Evolutionary conservation across 495 filamentous ascomycete species (phyloP).

Genomic region (Talaromyces borbonicus): DNA sequence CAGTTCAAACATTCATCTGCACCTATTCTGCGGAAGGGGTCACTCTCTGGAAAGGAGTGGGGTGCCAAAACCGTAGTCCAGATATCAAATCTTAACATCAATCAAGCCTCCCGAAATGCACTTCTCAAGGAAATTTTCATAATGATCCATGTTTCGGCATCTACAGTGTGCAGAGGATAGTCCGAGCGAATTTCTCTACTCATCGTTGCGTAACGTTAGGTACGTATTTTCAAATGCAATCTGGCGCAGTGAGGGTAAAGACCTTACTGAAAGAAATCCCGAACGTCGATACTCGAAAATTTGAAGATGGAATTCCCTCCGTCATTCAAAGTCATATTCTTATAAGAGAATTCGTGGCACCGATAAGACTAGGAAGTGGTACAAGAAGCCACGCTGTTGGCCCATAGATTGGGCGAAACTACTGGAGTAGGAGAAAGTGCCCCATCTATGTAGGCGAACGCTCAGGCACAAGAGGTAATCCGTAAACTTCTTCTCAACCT

Average conservation of each 20-base stretch:
- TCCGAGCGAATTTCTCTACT: neutral
- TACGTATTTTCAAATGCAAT: neutral
- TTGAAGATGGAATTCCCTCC: neutral
- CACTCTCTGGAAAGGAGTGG: neutral
- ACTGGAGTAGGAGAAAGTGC: no score
- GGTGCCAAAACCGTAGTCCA: neutral
- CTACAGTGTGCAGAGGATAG: neutral
- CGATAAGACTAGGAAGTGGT: no score
- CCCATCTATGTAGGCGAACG: no score
- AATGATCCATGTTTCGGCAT: neutral
- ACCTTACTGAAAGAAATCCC: neutral
- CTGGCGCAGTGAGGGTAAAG: neutral
- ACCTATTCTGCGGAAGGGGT: neutral
- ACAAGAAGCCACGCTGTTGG: no score
- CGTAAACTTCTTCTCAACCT: no score
- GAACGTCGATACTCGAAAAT: neutral
- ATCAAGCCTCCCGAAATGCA: neutral
- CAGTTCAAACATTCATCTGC: neutral
- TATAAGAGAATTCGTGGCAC: no score
- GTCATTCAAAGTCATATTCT: neutral
- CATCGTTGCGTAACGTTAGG: neutral
- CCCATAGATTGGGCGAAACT: no score
- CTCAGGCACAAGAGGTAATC: no score
- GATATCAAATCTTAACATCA: neutral
- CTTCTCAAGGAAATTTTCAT: neutral